Percentiles rank a stretch among this genome's conserved stretches.
Conservation (phyloP, 2,329 filamentous ascomycete species). For the Aspergillus ochraceus region DNA sequence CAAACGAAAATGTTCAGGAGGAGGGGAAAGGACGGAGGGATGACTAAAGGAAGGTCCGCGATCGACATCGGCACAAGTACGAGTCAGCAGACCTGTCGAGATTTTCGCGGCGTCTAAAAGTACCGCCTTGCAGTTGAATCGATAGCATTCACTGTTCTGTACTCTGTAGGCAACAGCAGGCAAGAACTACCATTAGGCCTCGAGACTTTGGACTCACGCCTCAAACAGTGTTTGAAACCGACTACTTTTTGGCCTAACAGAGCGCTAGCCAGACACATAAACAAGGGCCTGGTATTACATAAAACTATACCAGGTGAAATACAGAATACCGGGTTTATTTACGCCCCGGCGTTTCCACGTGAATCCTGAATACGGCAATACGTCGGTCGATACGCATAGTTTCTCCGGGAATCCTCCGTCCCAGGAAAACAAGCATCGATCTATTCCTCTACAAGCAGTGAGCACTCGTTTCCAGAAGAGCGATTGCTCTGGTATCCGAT, state of each 20-base stretch:
- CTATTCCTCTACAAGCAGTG: background rate
- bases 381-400: background rate
- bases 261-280: background rate
- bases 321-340: no score
- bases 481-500: background rate
- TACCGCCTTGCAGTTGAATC: background rate
- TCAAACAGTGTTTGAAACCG: background rate
- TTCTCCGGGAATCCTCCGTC: background rate
- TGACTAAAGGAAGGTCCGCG: background rate
- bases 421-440: background rate
- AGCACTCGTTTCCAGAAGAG: background rate
- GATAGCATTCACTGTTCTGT: no score
- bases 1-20: conserved; percentile 17
- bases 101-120: background rate
- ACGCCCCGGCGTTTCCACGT: background rate
- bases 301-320: no score
- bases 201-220: background rate
- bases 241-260: background rate
- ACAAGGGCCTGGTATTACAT: background rate
- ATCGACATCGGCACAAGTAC: background rate
- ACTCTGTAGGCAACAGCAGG: background rate
- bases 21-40: background rate
- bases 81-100: conserved; percentile 3
- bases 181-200: background rate
- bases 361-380: background rate